Conservation (phyloP, 352 stramenopile genomes). For the Pythium diclinum region DNA sequence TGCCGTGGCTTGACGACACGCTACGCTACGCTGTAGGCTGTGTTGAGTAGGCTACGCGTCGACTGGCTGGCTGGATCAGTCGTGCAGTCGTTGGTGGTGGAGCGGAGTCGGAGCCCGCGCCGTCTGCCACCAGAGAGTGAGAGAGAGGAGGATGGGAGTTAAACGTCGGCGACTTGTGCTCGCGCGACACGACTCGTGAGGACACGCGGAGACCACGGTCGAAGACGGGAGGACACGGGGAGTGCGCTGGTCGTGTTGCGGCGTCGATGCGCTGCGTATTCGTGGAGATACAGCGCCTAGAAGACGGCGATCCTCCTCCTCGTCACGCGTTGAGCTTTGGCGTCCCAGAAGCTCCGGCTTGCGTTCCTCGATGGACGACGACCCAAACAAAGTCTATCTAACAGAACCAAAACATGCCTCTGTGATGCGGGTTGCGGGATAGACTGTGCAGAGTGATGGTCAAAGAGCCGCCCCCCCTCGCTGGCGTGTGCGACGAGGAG, state of each 20-base stretch:
- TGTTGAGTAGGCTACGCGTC: too few relatives aligned
- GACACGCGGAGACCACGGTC: conserved; percentile 10
- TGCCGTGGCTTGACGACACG: neutral
- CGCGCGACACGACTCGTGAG: neutral
- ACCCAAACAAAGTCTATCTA: neutral
- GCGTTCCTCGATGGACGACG: conserved; percentile 27
- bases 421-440: conserved; percentile 9
- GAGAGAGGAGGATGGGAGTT: neutral
- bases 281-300: neutral
- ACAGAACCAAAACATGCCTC: neutral
- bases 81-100: neutral
- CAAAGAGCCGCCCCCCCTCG: neutral
- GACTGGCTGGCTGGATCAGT: conserved; percentile 1
- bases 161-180: neutral
- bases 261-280: neutral
- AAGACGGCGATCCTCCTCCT: neutral
- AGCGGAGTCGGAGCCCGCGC: neutral
- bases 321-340: neutral
- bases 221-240: neutral
- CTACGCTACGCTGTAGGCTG: too few relatives aligned
- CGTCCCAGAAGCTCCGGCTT: neutral
- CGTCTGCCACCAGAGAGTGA: neutral
- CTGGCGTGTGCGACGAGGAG: conserved; percentile 21
- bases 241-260: neutral
- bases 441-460: conserved; percentile 24